These are phyloP conservation scores for Hemerocallis citrina DNA, from an alignment of 106 monocot species.

Conservation along the genomic window DNA sequence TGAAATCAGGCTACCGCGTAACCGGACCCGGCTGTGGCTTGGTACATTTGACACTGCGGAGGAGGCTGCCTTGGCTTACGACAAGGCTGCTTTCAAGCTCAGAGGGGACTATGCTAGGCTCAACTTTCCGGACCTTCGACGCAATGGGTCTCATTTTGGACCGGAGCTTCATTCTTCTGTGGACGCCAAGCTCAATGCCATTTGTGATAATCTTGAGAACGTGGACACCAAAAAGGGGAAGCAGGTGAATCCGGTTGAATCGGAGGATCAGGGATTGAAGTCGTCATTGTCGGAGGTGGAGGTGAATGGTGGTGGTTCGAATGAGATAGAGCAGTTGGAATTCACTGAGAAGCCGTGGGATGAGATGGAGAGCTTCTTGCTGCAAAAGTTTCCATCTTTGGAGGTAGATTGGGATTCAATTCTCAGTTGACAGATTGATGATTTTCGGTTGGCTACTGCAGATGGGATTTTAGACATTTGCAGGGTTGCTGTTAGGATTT, in stretches of 20 bases:
- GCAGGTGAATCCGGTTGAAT: background rate
- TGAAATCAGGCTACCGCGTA: slow-evolving; percentile 62
- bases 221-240: background rate
- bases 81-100: slow-evolving; percentile 48
- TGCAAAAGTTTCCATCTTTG: slow-evolving; percentile 19
- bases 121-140: slow-evolving; percentile 34
- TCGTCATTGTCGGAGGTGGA: background rate
- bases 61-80: slow-evolving; percentile 53
- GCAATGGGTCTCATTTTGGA: background rate
- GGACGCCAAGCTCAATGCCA: slow-evolving; percentile 13
- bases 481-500: background rate
- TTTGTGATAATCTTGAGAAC: slow-evolving; percentile 3
- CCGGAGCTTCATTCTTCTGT: slow-evolving; percentile 11
- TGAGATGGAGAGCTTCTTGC: slow-evolving; percentile 14
- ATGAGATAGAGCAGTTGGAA: slow-evolving; percentile 6
- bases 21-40: slow-evolving; percentile 65
- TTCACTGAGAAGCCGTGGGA: slow-evolving; percentile 16
- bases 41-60: slow-evolving; percentile 71
- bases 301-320: background rate
- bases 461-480: slow-evolving; percentile 16
- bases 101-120: slow-evolving; percentile 47
- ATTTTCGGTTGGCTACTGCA: background rate
- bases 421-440: background rate
- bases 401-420: slow-evolving; percentile 25
- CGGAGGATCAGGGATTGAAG: background rate